Evolutionary conservation across 192 early-diverging fungal genomes (phyloP), one percentile per base, ranked within the genome.

Genomic region (Coemansia sp.): DNA sequence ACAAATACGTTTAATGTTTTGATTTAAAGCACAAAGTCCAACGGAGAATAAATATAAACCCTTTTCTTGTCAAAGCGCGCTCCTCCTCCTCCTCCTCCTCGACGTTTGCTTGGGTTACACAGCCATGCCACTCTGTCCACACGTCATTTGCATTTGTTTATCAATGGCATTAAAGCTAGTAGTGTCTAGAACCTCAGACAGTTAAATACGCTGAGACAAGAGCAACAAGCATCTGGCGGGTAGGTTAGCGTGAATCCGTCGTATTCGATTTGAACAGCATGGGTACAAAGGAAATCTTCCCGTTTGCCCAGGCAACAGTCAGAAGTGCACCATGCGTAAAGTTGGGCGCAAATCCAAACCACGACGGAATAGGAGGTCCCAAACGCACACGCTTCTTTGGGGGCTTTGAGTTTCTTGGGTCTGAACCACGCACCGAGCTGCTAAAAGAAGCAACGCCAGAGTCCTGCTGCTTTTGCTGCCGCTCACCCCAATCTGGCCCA

Each of bases 271-370:
- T 59, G 52, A 77, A 83, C 11, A 83, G 54, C 66, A 79, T 70
- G 11, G 76, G 82, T 17, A 79, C 58, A 36, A 83, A 75, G 15
- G 82, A 72, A 11, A 83, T 53, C 55, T 83, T 83, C 15, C 82
- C 82, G 43, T 79, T 83, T n/a, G 76, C 76, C 82, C 82, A 83
- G 2, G 76, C 82, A 17, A 83, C 76, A 17, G 76, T 73, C 29
- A 83, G 66, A 33, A 83, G 58, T 9, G 76, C 73, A 14, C 82
- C 82, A 14, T 70, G 67, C 29, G 70, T 70, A 64, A 79, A 83
- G 43, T 73, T 74, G 7, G 72, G 71, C 15, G 76, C 67, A 58
- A 83, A 83, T 0, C 65, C 75, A 58, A 75, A 50, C 71, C 81
- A 83, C 13, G 75, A 74, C 1, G 81, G 72, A 13, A 66, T 67